Evolutionary conservation across 371 early-diverging fungal species (phyloP).

Genomic region (Mortierella sp.): DNA sequence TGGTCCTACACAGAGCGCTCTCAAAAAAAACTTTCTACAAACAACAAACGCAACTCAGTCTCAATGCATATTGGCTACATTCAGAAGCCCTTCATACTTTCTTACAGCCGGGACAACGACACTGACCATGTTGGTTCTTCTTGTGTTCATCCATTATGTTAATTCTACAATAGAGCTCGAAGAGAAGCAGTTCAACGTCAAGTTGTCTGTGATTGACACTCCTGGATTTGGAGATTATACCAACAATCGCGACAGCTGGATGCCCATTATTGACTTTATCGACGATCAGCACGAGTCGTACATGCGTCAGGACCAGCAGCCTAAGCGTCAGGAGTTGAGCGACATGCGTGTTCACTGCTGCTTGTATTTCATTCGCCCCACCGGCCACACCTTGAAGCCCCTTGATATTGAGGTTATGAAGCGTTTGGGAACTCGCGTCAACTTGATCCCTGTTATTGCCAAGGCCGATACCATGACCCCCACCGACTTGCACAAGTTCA

Average conservation of each 20-base stretch:
- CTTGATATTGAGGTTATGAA: slow-evolving; percentile 94
- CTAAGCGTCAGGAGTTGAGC: slow-evolving; percentile 82
- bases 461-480: slow-evolving; percentile 95
- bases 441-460: slow-evolving; percentile 94
- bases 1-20: slow-evolving; percentile 31
- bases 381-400: slow-evolving; percentile 87
- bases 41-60: slow-evolving; percentile 15
- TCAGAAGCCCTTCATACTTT: not conserved
- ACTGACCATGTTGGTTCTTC: not conserved
- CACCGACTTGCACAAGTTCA: slow-evolving; percentile 84
- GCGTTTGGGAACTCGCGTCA: slow-evolving; percentile 85
- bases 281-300: slow-evolving; percentile 96
- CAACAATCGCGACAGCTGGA: slow-evolving; percentile 94
- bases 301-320: slow-evolving; percentile 88
- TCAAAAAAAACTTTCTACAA: slow-evolving; percentile 15
- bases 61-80: not conserved
- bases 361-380: slow-evolving; percentile 91
- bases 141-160: not conserved
- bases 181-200: slow-evolving; percentile 96
- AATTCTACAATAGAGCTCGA: slow-evolving; percentile 79
- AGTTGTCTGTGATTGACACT: slow-evolving; percentile 91
- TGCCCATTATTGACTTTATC: slow-evolving; percentile 96
- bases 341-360: slow-evolving; percentile 95
- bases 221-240: slow-evolving; percentile 95
- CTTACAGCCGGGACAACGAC: not conserved